phyloP scores from a whole-genome alignment of 148 eudicot genomes.

The Chenopodium berlandieri region DNA sequence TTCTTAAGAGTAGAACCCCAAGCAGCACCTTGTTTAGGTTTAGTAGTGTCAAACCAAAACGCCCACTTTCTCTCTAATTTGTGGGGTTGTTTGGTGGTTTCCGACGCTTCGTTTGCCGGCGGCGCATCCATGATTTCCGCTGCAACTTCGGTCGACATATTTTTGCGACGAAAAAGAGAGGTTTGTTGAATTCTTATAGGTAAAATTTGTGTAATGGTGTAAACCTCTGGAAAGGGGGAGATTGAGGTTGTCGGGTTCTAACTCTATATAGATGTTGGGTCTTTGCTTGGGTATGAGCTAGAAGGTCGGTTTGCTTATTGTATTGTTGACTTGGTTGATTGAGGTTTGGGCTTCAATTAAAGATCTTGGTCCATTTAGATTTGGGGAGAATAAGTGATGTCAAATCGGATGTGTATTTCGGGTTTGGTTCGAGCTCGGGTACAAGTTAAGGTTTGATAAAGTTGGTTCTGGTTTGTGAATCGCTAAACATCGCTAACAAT shows the following conservation, averaged over 20 bases:
- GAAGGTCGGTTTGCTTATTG: neutral
- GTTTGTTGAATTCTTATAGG: neutral
- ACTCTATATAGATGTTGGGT: neutral
- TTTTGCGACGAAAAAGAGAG: neutral
- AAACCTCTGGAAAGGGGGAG: neutral
- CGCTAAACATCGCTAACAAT: too few relatives aligned
- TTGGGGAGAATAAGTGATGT: neutral
- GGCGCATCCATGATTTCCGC: constrained; percentile 19
- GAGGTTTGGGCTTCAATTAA: neutral
- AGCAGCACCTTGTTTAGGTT: constrained; percentile 86
- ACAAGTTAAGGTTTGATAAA: too few relatives aligned
- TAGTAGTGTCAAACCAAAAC: constrained; percentile 88
- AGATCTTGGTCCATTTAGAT: neutral
- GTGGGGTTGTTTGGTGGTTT: constrained; percentile 49
- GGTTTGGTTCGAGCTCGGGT: neutral
- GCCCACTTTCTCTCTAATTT: constrained; percentile 81
- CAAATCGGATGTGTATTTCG: neutral
- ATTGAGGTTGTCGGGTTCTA: neutral
- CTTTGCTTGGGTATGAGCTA: neutral
- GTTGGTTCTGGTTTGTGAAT: too few relatives aligned
- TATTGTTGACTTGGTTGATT: neutral
- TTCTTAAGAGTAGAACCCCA: constrained; percentile 81
- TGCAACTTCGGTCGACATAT: constrained; percentile 25
- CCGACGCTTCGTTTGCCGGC: constrained; percentile 27
- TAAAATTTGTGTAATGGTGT: neutral